Conservation (phyloP, 192 early-diverging fungal species). For the Haplosporangium gracile region DNA sequence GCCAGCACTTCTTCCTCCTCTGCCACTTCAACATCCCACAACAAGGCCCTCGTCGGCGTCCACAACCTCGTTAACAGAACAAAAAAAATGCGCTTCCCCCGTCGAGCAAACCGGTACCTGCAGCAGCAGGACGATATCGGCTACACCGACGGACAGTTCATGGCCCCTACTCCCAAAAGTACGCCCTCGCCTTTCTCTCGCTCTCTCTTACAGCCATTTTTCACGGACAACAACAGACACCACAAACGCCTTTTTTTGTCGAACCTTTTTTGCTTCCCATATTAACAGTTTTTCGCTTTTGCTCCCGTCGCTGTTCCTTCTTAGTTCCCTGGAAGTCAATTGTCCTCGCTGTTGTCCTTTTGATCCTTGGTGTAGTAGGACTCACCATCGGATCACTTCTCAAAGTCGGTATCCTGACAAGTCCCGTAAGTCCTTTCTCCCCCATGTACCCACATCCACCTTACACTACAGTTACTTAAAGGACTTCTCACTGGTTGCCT, state of each 20-base stretch:
- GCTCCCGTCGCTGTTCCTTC: neutral
- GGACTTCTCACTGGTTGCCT: neutral
- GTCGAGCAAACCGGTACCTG: constrained; percentile 44
- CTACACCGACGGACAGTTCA: constrained; percentile 47
- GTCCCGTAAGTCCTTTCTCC: constrained; percentile 54
- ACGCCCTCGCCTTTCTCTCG: neutral
- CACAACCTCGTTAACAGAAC: constrained; percentile 49
- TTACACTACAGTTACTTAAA: too few relatives aligned
- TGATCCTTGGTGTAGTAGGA: constrained; percentile 59
- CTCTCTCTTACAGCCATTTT: neutral
- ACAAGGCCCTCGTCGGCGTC: constrained; percentile 28
- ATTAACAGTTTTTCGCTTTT: neutral
- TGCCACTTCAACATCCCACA: constrained; percentile 26
- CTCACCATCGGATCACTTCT: constrained; percentile 66
- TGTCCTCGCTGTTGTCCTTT: constrained; percentile 56
- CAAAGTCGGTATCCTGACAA: constrained; percentile 60
- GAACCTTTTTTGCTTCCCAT: neutral
- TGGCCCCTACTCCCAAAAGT: constrained; percentile 27
- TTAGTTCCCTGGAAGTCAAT: constrained; percentile 73
- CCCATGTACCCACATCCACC: neutral
- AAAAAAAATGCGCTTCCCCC: constrained; percentile 55
- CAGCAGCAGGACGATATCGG: constrained; percentile 51
- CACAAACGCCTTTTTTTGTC: neutral
- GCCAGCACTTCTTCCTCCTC: constrained; percentile 24
- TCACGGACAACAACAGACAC: neutral